phyloP scores from a whole-genome alignment of 768 basidiomycete genomes.

The Trametes maxima region DNA sequence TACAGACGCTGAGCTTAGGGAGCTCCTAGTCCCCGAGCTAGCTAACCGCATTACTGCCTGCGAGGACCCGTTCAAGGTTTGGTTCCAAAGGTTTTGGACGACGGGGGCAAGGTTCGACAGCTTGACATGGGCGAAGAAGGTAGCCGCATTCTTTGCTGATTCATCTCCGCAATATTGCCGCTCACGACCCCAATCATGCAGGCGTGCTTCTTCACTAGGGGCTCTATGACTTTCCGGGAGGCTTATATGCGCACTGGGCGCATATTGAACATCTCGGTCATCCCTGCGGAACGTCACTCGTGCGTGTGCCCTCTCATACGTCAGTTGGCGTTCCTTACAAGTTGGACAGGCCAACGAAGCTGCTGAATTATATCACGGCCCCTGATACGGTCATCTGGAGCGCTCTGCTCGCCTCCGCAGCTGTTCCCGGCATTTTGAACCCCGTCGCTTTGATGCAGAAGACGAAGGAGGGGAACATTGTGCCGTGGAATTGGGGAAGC shows the following conservation, averaged over 20 bases:
- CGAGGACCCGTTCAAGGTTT: constrained; percentile 72
- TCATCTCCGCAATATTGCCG: neutral
- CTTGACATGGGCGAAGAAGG: constrained; percentile 88
- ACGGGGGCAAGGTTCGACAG: constrained; percentile 98
- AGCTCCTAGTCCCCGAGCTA: constrained; percentile 77
- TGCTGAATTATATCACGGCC: constrained; percentile 95
- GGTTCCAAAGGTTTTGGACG: constrained; percentile 71
- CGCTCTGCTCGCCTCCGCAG: constrained; percentile 83
- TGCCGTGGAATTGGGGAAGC: constrained; percentile 95
- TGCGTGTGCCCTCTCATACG: constrained; percentile 34
- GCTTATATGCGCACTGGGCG: constrained; percentile 92
- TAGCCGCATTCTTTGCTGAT: constrained; percentile 30
- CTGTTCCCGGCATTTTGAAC: constrained; percentile 93
- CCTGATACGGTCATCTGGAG: constrained; percentile 89
- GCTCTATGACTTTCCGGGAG: constrained; percentile 94
- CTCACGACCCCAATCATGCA: constrained; percentile 31
- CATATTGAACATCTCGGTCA: constrained; percentile 91
- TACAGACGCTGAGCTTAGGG: constrained; percentile 83
- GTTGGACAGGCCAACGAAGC: constrained; percentile 78
- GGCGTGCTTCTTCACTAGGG: constrained; percentile 89
- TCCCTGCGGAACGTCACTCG: constrained; percentile 91
- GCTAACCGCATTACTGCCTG: constrained; percentile 84
- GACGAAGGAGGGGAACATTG: constrained; percentile 70
- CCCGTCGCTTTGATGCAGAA: constrained; percentile 97
- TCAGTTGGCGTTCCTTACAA: constrained; percentile 7